phyloP scores from a whole-genome alignment of 2,329 filamentous ascomycete species.

The Penicillium sp. region DNA sequence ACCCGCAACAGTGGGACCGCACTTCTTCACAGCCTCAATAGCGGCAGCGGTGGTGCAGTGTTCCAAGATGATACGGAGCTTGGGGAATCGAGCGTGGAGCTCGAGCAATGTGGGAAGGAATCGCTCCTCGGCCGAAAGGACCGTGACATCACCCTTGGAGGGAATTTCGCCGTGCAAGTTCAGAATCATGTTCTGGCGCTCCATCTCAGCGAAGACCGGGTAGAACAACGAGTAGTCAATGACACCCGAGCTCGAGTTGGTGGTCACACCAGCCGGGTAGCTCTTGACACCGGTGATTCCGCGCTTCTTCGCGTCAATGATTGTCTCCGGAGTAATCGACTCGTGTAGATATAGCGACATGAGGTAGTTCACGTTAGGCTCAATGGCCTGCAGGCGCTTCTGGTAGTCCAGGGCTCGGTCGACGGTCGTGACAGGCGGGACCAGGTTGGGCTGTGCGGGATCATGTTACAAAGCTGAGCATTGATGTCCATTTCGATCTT shows the following conservation, averaged over 20 bases:
- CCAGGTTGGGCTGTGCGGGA: slow-evolving; percentile 58
- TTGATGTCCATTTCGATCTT: slow-evolving; percentile 31
- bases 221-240: slow-evolving; percentile 46
- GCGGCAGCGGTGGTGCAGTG: slow-evolving; percentile 86
- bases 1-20: slow-evolving; percentile 70
- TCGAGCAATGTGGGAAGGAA: slow-evolving; percentile 78
- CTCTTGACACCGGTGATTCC: slow-evolving; percentile 66
- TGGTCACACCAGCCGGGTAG: slow-evolving; percentile 51
- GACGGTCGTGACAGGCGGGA: slow-evolving; percentile 62
- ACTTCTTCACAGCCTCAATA: slow-evolving; percentile 71
- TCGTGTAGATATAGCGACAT: slow-evolving; percentile 71
- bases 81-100: slow-evolving; percentile 72
- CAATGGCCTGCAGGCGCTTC: slow-evolving; percentile 57
- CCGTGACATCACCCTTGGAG: slow-evolving; percentile 46
- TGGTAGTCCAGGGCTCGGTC: slow-evolving; percentile 66
- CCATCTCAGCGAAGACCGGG: slow-evolving; percentile 82
- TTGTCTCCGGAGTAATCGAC: slow-evolving; percentile 64
- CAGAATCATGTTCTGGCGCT: slow-evolving; percentile 74
- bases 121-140: slow-evolving; percentile 67
- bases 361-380: slow-evolving; percentile 64
- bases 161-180: slow-evolving; percentile 82
- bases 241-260: slow-evolving; percentile 55
- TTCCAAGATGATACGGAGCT: slow-evolving; percentile 60
- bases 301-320: slow-evolving; percentile 68
- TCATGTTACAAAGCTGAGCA: slow-evolving; percentile 6